Evolutionary conservation across 768 basidiomycete genomes (phyloP).

Genomic region (Filobasidium wieringae): DNA sequence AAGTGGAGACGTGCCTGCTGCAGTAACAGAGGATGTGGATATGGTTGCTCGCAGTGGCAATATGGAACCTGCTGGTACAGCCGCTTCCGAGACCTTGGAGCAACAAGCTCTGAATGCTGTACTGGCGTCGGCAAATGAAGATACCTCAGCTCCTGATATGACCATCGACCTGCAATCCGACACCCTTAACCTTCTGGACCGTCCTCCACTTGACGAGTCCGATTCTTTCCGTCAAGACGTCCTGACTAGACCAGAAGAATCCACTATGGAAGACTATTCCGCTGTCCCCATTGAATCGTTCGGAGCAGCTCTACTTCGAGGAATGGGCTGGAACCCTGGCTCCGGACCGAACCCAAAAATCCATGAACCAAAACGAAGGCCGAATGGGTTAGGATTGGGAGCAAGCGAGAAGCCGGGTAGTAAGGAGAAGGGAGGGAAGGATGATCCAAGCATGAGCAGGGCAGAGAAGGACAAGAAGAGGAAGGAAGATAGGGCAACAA

Average conservation of each 20-base stretch:
- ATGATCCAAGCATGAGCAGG: slow-evolving; percentile 15
- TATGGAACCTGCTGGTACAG: neutral
- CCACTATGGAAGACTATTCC: slow-evolving; percentile 73
- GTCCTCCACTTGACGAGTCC: slow-evolving; percentile 52
- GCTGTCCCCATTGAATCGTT: slow-evolving; percentile 86
- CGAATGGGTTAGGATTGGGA: slow-evolving; percentile 80
- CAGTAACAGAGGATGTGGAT: slow-evolving; percentile 7
- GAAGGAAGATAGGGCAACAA: slow-evolving; percentile 39
- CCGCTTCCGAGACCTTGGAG: slow-evolving; percentile 44
- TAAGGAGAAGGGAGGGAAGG: slow-evolving; percentile 14
- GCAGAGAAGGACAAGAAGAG: slow-evolving; percentile 17
- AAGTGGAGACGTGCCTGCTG: neutral
- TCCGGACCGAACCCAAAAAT: slow-evolving; percentile 58
- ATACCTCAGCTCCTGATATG: slow-evolving; percentile 45
- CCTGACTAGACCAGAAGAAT: slow-evolving; percentile 49
- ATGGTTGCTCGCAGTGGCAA: neutral
- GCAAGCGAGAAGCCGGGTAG: slow-evolving; percentile 60
- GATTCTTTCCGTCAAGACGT: slow-evolving; percentile 81
- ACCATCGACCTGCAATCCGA: slow-evolving; percentile 44
- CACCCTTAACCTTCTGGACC: slow-evolving; percentile 22
- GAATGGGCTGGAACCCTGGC: slow-evolving; percentile 80
- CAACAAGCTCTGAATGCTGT: slow-evolving; percentile 68
- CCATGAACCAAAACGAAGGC: slow-evolving; percentile 68
- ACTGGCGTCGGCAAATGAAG: slow-evolving; percentile 45
- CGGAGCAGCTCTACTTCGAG: slow-evolving; percentile 79